Evolutionary conservation across 352 stramenopile genomes (phyloP).

Genomic region (Nothophytophthora sp.): DNA sequence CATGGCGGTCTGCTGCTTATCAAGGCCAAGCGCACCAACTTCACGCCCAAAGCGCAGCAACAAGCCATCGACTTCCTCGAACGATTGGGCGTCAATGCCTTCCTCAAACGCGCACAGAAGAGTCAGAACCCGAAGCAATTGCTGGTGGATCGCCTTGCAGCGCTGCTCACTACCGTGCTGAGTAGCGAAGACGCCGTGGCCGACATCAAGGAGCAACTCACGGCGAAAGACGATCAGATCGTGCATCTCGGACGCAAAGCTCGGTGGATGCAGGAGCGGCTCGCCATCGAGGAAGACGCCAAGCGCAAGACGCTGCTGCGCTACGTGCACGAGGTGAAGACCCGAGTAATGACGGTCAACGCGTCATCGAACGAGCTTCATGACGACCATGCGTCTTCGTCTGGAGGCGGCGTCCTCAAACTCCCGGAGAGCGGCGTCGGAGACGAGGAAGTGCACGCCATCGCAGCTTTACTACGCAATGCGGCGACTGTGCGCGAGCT

Average conservation of each 20-base stretch:
- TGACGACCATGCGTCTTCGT: constrained; percentile 3
- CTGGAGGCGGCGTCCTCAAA: constrained; percentile 60
- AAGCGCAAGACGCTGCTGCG: constrained; percentile 95
- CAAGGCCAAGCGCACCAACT: constrained; percentile 90
- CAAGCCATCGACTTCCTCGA: constrained; percentile 90
- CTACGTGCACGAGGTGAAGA: constrained; percentile 95
- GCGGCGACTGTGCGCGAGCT: constrained; percentile 92
- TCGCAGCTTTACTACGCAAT: constrained; percentile 92
- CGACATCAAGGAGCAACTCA: constrained; percentile 51
- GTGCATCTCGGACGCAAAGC: constrained; percentile 72
- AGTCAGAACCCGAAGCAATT: constrained; percentile 93
- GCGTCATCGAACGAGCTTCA: constrained; percentile 2
- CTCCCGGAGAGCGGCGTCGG: constrained; percentile 90
- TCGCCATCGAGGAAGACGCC: constrained; percentile 93
- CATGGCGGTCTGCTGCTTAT: constrained; percentile 89
- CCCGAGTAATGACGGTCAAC: constrained; percentile 34
- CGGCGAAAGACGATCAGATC: constrained; percentile 78
- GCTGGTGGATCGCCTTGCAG: constrained; percentile 88
- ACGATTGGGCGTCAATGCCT: constrained; percentile 88
- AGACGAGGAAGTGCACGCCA: constrained; percentile 96
- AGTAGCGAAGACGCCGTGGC: constrained; percentile 71
- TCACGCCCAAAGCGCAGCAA: constrained; percentile 50
- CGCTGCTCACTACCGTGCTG: constrained; percentile 76
- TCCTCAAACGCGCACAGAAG: constrained; percentile 94
- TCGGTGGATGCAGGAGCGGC: constrained; percentile 77